Evolutionary conservation across 345 rosid species (phyloP).

Genomic region (Camelina laxa): DNA sequence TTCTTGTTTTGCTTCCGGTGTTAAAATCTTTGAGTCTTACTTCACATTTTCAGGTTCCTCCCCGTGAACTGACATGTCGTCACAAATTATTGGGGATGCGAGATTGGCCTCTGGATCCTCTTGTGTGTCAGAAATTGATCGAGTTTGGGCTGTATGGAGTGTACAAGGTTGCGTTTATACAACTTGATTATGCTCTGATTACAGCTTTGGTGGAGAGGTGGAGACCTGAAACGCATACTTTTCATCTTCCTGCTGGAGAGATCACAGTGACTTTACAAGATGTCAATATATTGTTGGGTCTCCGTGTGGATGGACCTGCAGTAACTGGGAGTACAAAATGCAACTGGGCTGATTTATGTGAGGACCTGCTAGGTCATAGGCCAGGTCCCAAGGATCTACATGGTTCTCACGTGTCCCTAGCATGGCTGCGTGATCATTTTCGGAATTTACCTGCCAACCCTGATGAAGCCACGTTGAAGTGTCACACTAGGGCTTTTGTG

Average conservation of each 20-base stretch:
- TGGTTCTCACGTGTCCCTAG: constrained; percentile 47
- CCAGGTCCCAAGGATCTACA: constrained; percentile 47
- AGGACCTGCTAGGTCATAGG: constrained; percentile 44
- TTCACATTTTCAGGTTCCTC: constrained; percentile 45
- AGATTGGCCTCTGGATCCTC: constrained; percentile 48
- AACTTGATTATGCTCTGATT: constrained; percentile 67
- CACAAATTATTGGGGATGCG: constrained; percentile 48
- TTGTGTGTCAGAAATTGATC: constrained; percentile 45
- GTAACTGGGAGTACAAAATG: constrained; percentile 55
- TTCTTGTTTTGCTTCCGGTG: constrained; percentile 19
- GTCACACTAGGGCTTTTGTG: constrained; percentile 46
- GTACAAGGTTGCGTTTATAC: constrained; percentile 73
- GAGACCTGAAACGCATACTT: constrained; percentile 78
- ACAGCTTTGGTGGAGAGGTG: constrained; percentile 86
- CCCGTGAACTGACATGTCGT: constrained; percentile 46
- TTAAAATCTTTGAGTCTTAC: constrained; percentile 43
- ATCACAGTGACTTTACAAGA: constrained; percentile 68
- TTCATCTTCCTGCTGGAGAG: constrained; percentile 78
- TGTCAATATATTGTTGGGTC: constrained; percentile 69
- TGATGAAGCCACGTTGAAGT: constrained; percentile 43
- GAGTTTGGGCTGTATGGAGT: constrained; percentile 51
- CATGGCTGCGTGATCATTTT: constrained; percentile 48
- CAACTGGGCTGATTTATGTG: constrained; percentile 50
- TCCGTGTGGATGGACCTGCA: constrained; percentile 76
- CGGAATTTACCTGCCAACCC: constrained; percentile 42